phyloP scores from a whole-genome alignment of 164 flowering plant species.

The Pachysandra terminalis region DNA sequence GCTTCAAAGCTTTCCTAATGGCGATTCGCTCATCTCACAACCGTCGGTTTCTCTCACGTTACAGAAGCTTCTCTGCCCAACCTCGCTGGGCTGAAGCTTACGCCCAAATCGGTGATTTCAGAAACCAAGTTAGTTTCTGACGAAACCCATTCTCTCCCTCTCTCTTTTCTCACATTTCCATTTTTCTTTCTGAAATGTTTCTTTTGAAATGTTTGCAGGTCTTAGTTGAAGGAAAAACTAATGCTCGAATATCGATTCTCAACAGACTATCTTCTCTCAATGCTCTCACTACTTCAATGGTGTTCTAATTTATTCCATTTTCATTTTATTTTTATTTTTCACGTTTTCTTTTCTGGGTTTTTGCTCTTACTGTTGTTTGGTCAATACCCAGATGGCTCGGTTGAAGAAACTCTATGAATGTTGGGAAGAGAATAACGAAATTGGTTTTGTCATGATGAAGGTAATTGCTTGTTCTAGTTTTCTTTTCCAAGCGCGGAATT shows the following conservation, averaged over 20 bases:
- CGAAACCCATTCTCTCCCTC: background rate
- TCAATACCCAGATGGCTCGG: constrained; percentile 46
- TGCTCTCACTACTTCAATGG: constrained; percentile 76
- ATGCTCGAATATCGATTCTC: constrained; percentile 73
- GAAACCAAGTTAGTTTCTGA: constrained; percentile 45
- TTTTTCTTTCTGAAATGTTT: constrained; percentile 6
- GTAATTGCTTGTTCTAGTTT: constrained; percentile 18
- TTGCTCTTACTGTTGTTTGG: background rate
- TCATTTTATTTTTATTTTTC: background rate
- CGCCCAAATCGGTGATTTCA: constrained; percentile 31
- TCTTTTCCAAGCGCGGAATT: background rate
- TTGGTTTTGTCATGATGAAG: constrained; percentile 85
- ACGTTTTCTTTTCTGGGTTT: background rate
- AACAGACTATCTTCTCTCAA: constrained; percentile 76
- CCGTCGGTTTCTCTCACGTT: constrained; percentile 20
- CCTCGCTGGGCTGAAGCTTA: constrained; percentile 26
- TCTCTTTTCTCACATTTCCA: background rate
- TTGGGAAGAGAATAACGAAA: constrained; percentile 85
- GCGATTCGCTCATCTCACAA: constrained; percentile 27
- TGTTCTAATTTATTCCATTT: constrained; percentile 13
- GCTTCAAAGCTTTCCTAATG: constrained; percentile 23
- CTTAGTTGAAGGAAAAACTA: constrained; percentile 77
- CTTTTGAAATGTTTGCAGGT: constrained; percentile 44
- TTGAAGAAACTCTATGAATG: constrained; percentile 75
- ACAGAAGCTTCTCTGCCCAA: constrained; percentile 44